Evolutionary conservation across 129 eudicot genomes (phyloP).

Genomic region (Heracleum sosnowskyi): DNA sequence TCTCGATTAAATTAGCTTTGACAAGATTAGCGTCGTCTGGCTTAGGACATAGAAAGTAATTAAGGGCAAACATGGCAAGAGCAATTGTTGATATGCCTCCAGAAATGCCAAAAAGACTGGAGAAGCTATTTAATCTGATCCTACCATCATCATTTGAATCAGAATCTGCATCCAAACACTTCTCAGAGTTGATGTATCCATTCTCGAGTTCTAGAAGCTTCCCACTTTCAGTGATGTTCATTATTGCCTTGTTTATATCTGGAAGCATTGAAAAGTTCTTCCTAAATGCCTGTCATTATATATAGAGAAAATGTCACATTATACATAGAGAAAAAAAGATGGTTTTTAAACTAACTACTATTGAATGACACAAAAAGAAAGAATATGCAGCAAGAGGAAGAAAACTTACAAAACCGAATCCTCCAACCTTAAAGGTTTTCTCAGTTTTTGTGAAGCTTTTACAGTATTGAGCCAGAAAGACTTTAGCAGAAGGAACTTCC

Average conservation of each 20-base stretch:
- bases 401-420: conserved; percentile 46
- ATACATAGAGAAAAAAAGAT: neutral
- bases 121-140: neutral
- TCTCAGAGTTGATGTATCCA: neutral
- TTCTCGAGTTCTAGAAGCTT: neutral
- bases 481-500: conserved; percentile 41
- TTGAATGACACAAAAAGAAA: neutral
- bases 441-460: conserved; percentile 38
- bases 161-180: neutral
- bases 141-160: neutral
- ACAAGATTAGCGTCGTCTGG: neutral
- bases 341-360: neutral
- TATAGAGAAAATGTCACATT: neutral
- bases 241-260: neutral
- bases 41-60: neutral
- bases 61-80: neutral
- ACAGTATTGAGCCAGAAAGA: conserved; percentile 52
- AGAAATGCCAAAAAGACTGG: neutral
- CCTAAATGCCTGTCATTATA: neutral
- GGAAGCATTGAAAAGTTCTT: conserved; percentile 5
- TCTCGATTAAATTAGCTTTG: neutral
- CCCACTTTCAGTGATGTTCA: neutral
- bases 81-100: conserved; percentile 6
- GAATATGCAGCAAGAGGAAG: neutral
- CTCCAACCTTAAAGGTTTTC: conserved; percentile 46